Evolutionary conservation across 202 grass and related monocot species (phyloP).

Genomic region (Zizania palustris): DNA sequence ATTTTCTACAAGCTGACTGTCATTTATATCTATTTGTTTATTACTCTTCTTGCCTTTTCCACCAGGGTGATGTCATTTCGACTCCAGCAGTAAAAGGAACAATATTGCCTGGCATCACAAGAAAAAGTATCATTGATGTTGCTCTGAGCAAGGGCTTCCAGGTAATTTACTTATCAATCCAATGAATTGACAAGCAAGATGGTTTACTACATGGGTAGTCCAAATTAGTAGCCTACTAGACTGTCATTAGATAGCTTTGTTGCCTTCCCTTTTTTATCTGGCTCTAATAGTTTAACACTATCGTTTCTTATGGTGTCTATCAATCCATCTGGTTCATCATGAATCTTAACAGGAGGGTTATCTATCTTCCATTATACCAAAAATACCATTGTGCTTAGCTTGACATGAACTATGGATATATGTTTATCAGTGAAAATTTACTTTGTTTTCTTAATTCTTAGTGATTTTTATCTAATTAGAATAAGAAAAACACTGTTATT

Average conservation of each 20-base stretch:
- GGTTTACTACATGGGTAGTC: not conserved
- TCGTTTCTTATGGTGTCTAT: conserved; percentile 10
- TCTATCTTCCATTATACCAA: not conserved
- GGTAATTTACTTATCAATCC: conserved; percentile 45
- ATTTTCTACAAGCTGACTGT: conserved; percentile 24
- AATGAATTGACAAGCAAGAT: conserved; percentile 8
- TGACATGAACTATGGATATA: conserved; percentile 1
- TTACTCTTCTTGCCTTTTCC: conserved; percentile 36
- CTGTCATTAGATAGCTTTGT: not conserved
- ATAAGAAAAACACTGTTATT: not conserved
- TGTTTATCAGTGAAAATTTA: not conserved
- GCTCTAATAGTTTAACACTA: conserved; percentile 26
- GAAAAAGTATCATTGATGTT: conserved; percentile 98
- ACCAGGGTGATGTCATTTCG: conserved; percentile 79
- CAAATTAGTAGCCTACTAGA: conserved; percentile 9
- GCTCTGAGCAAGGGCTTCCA: conserved; percentile 74
- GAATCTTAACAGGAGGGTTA: conserved; percentile 12
- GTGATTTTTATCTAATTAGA: not conserved
- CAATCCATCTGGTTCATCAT: not conserved
- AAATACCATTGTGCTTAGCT: not conserved
- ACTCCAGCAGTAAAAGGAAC: conserved; percentile 86
- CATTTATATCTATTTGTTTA: not conserved
- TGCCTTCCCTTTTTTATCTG: conserved; percentile 11
- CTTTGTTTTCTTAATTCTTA: not conserved
- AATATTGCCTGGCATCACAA: conserved; percentile 94